These are phyloP conservation scores for Flueggea neowawraea DNA, from an alignment of 441 rosid species.

Conservation along the genomic window DNA sequence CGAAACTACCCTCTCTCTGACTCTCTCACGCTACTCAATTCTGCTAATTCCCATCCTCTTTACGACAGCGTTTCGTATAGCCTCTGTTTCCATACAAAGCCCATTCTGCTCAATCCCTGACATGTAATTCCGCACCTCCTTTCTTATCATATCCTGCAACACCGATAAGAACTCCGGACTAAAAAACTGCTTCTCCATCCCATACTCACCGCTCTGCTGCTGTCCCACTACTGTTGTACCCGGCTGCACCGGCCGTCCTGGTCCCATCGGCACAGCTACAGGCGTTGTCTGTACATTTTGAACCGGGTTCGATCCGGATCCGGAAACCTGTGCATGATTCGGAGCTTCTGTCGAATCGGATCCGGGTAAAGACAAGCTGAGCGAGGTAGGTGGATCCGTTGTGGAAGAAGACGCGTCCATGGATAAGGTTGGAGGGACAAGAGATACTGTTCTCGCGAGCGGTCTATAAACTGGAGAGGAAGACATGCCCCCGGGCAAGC, in stretches of 20 bases:
- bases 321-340: constrained; percentile 4
- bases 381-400: constrained; percentile 47
- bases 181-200: constrained; percentile 48
- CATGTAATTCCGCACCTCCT: constrained; percentile 71
- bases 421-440: constrained; percentile 20
- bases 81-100: constrained; percentile 39
- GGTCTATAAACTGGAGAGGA: constrained; percentile 39
- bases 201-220: constrained; percentile 12
- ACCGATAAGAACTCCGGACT: constrained; percentile 53
- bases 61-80: constrained; percentile 55
- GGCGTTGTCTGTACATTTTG: not conserved
- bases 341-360: constrained; percentile 31
- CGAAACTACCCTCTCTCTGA: too few relatives aligned
- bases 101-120: constrained; percentile 53
- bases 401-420: constrained; percentile 32
- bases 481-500: constrained; percentile 31
- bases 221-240: not conserved
- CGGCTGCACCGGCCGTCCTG: not conserved
- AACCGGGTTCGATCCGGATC: constrained; percentile 15
- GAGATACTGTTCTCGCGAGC: constrained; percentile 28
- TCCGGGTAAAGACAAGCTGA: constrained; percentile 75
- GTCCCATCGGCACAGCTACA: not conserved
- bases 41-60: constrained; percentile 66
- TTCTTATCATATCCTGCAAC: constrained; percentile 71
- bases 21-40: constrained; percentile 34